A percentile compares a stretch with the other conserved stretches of the same genome.
phyloP scores from a whole-genome alignment of 2,329 filamentous ascomycete species.

The Emergomyces africanus region DNA sequence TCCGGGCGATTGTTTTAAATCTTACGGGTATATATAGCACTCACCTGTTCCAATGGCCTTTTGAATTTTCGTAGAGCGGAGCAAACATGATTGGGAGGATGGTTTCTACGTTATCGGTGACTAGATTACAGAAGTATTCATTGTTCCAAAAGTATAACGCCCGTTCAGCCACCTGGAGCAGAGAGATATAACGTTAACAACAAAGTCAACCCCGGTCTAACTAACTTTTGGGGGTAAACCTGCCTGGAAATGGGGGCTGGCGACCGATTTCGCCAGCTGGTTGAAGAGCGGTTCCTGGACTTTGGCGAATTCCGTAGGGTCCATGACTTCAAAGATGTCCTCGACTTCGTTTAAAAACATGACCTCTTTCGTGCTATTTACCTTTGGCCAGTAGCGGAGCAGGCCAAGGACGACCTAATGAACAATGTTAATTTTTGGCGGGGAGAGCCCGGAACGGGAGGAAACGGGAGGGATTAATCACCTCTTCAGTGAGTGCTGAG shows the following conservation, averaged over 20 bases:
- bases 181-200: constrained; percentile 10
- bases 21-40: constrained; percentile 15
- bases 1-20: background rate
- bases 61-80: constrained; percentile 95
- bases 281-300: constrained; percentile 97
- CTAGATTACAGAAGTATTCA: constrained; percentile 98
- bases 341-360: constrained; percentile 99
- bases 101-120: constrained; percentile 97
- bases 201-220: background rate
- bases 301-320: constrained; percentile 95
- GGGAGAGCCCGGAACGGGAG: background rate
- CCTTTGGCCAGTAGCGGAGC: constrained; percentile 95
- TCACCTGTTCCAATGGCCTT: constrained; percentile 97
- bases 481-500: constrained; percentile 90
- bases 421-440: background rate
- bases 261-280: constrained; percentile 93
- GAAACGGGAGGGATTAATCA: constrained; percentile 29
- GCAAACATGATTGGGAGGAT: constrained; percentile 99
- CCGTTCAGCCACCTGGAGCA: constrained; percentile 68
- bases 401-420: constrained; percentile 81
- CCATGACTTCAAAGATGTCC: constrained; percentile 99
- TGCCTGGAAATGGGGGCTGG: constrained; percentile 92
- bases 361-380: constrained; percentile 98
- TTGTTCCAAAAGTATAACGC: constrained; percentile 99
- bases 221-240: constrained; percentile 7